Percentiles rank a stretch among this genome's conserved stretches.
Conservation (phyloP, 495 filamentous ascomycete species). For the Opeltia flavorubescens region DNA sequence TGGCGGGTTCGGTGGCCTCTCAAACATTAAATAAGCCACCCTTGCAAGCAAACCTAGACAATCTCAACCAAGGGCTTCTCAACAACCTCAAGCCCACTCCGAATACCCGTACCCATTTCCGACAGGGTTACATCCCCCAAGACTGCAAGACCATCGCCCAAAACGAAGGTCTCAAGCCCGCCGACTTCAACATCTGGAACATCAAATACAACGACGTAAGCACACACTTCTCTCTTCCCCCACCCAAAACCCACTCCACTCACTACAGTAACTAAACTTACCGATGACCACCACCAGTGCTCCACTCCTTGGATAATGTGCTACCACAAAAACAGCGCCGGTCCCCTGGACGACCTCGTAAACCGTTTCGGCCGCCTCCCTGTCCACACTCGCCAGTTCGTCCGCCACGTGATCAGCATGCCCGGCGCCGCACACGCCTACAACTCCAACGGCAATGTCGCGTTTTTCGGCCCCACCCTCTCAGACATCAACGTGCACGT, state of each 20-base stretch:
- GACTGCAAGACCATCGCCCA: constrained; percentile 14
- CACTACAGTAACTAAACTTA: too few species aligned
- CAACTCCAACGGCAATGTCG: constrained; percentile 14
- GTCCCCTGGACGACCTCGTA: background rate
- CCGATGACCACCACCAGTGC: background rate
- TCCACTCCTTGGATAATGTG: background rate
- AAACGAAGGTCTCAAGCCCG: constrained; percentile 6
- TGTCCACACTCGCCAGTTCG: constrained; percentile 1
- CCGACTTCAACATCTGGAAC: constrained; percentile 19
- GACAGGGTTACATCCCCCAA: constrained; percentile 16
- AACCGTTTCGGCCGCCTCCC: constrained; percentile 1
- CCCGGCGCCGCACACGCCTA: constrained; percentile 33
- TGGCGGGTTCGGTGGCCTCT: background rate
- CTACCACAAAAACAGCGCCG: background rate
- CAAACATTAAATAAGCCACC: constrained; percentile 1
- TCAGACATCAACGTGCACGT: constrained; percentile 6
- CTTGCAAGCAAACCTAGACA: constrained; percentile 4
- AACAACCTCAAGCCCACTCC: constrained; percentile 6
- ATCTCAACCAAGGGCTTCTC: constrained; percentile 6
- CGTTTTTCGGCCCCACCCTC: constrained; percentile 12
- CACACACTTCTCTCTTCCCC: background rate
- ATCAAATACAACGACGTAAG: constrained; percentile 18
- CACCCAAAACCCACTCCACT: too few species aligned
- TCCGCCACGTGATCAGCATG: background rate
- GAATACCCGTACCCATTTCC: constrained; percentile 10